Conservation (phyloP, 176 grass and related monocot species). For the Phoenix dactylifera region DNA sequence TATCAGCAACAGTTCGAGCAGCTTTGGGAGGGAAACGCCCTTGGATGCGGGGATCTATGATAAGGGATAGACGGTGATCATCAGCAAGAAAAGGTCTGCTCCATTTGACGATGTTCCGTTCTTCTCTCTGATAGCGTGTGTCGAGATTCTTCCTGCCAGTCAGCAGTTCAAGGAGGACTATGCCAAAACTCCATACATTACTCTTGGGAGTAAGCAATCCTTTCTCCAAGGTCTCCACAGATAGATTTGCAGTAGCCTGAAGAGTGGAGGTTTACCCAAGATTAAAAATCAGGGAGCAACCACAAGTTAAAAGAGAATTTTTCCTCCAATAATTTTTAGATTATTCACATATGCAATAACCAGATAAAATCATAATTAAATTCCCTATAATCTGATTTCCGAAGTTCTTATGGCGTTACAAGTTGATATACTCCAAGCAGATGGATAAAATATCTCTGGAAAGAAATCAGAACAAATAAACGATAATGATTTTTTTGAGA, state of each 20-base stretch:
- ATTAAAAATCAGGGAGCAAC: too few relatives aligned
- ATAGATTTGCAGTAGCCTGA: constrained; percentile 61
- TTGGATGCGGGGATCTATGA: constrained; percentile 89
- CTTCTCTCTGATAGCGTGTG: constrained; percentile 53
- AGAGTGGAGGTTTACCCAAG: too few relatives aligned
- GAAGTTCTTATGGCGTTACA: too few relatives aligned
- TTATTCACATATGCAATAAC: too few relatives aligned
- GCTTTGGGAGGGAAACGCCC: constrained; percentile 86
- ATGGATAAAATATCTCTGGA: too few relatives aligned
- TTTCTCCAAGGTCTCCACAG: constrained; percentile 92
- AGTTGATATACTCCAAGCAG: too few relatives aligned
- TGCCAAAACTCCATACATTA: constrained; percentile 94
- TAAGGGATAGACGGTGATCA: constrained; percentile 83
- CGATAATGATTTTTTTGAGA: too few relatives aligned
- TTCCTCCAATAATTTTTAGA: too few relatives aligned
- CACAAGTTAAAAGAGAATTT: too few relatives aligned
- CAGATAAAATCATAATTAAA: too few relatives aligned
- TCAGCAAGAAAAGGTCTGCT: constrained; percentile 78
- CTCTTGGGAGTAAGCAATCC: constrained; percentile 88
- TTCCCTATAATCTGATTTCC: too few relatives aligned
- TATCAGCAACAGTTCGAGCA: constrained; percentile 62
- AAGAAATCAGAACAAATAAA: too few relatives aligned
- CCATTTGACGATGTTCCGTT: constrained; percentile 84
- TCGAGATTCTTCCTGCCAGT: constrained; percentile 89
- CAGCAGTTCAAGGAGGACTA: constrained; percentile 89